Conservation (phyloP, 2,329 filamentous ascomycete genomes). For the Ophiocordyceps camponoti-leonardi region DNA sequence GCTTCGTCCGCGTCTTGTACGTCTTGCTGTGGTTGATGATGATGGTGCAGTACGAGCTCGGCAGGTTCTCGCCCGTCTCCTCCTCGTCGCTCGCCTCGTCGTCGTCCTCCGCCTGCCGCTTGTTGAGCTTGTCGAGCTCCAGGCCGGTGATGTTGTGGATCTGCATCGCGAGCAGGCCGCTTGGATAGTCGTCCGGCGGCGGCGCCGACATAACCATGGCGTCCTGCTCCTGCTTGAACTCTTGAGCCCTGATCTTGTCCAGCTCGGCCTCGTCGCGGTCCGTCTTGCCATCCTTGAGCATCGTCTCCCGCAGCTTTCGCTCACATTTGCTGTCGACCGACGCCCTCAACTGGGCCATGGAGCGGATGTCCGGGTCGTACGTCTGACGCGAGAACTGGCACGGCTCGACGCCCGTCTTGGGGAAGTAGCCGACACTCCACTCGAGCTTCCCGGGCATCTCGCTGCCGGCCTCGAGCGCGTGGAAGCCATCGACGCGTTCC, state of each 20-base stretch:
- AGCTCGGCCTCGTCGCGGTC: constrained; percentile 43
- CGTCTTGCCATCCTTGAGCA: constrained; percentile 22
- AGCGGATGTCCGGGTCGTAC: constrained; percentile 37
- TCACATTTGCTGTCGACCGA: constrained; percentile 37
- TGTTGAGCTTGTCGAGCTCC: constrained; percentile 42
- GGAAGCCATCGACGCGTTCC: constrained; percentile 47
- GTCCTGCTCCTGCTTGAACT: constrained; percentile 42
- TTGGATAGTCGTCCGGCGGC: constrained; percentile 42
- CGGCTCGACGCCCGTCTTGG: constrained; percentile 45
- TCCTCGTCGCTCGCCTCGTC: constrained; percentile 45
- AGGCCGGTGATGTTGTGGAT: constrained; percentile 58
- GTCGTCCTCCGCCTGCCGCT: constrained; percentile 28
- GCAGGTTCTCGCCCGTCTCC: constrained; percentile 62
- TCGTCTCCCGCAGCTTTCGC: constrained; percentile 47
- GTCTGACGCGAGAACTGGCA: constrained; percentile 45
- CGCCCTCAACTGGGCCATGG: constrained; percentile 38
- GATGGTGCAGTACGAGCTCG: constrained; percentile 80
- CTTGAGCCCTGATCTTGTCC: constrained; percentile 50
- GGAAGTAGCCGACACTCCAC: constrained; percentile 57
- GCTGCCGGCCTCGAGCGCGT: constrained; percentile 45
- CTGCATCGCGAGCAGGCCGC: constrained; percentile 51
- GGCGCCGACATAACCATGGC: constrained; percentile 51
- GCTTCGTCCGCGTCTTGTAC: constrained; percentile 58
- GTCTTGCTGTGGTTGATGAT: constrained; percentile 55
- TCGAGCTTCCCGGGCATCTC: constrained; percentile 50